phyloP scores from a whole-genome alignment of 257 asterid species.

The Solanum ahanhuiri region DNA sequence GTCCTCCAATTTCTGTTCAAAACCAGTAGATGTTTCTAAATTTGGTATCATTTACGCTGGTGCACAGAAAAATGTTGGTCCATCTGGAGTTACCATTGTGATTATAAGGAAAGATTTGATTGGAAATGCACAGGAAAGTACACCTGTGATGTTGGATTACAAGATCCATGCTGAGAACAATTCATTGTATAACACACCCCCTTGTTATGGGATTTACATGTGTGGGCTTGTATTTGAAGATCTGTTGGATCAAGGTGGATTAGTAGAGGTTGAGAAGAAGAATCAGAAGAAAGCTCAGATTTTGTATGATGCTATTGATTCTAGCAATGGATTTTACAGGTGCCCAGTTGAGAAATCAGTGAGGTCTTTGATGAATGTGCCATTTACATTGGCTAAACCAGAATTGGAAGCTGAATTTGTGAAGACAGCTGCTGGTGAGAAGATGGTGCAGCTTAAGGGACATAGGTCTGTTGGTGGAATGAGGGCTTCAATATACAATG shows the following conservation, averaged over 20 bases:
- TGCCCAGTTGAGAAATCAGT: slow-evolving; percentile 85
- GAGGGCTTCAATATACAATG: slow-evolving; percentile 97
- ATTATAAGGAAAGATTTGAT: slow-evolving; percentile 62
- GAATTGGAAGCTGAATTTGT: slow-evolving; percentile 83
- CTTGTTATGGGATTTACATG: slow-evolving; percentile 87
- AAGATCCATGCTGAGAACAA: slow-evolving; percentile 87
- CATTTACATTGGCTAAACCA: slow-evolving; percentile 65
- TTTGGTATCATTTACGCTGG: slow-evolving; percentile 92
- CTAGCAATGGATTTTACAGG: slow-evolving; percentile 67
- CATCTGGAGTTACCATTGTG: slow-evolving; percentile 80
- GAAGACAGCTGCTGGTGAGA: slow-evolving; percentile 87
- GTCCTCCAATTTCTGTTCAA: slow-evolving; percentile 95
- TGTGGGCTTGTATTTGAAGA: slow-evolving; percentile 92
- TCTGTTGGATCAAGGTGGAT: slow-evolving; percentile 78
- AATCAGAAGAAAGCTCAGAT: slow-evolving; percentile 54
- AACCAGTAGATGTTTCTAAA: slow-evolving; percentile 66
- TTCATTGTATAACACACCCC: slow-evolving; percentile 86
- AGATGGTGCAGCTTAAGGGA: slow-evolving; percentile 97
- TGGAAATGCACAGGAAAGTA: slow-evolving; percentile 56
- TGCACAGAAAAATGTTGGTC: slow-evolving; percentile 96
- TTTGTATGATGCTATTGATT: slow-evolving; percentile 67
- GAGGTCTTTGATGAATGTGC: slow-evolving; percentile 92
- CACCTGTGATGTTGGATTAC: slow-evolving; percentile 86
- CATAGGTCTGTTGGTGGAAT: slow-evolving; percentile 94
- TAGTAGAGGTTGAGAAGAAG: slow-evolving; percentile 76